These are phyloP conservation scores for Kalaharituber pfeilii DNA, from an alignment of 2,329 filamentous ascomycete species.

Conservation along the genomic window DNA sequence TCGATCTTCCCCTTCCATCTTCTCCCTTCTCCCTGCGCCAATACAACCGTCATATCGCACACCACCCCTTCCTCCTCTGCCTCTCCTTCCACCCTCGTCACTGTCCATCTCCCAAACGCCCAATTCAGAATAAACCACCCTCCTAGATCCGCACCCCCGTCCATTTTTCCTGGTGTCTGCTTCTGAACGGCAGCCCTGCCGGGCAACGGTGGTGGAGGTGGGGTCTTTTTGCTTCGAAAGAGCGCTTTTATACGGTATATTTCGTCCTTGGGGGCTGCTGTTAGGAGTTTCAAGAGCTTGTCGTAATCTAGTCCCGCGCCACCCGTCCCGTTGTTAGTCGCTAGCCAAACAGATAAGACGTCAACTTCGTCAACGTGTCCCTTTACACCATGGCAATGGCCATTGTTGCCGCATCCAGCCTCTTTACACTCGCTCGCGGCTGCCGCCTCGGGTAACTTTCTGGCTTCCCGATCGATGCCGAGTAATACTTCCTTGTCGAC, in stretches of 20 bases:
- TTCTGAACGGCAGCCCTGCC: conserved; percentile 34
- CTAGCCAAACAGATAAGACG: conserved; percentile 19
- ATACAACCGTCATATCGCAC: conserved; percentile 53
- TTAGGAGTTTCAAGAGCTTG: conserved; percentile 49
- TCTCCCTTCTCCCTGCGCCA: conserved; percentile 53
- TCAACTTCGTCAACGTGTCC: conserved; percentile 20
- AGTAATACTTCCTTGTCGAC: conserved; percentile 67
- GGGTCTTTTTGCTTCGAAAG: conserved; percentile 31
- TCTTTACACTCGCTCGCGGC: conserved; percentile 29
- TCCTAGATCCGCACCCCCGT: conserved; percentile 26
- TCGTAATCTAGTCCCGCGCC: conserved; percentile 32
- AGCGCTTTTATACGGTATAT: conserved; percentile 84
- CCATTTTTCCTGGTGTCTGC: conserved; percentile 22
- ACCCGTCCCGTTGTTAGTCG: conserved; percentile 23
- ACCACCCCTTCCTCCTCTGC: conserved; percentile 40
- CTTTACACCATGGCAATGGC: conserved; percentile 19
- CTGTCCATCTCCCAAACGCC: conserved; percentile 88
- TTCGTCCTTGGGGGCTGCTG: conserved; percentile 70
- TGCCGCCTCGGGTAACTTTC: conserved; percentile 29
- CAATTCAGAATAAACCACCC: conserved; percentile 82
- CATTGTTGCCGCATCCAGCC: conserved; percentile 5
- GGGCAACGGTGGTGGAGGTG: conserved; percentile 17
- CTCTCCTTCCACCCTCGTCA: conserved; percentile 27
- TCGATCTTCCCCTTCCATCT: conserved; percentile 55
- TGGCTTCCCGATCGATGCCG: conserved; percentile 70